These are phyloP conservation scores for Cinnamomum chago DNA, from an alignment of 164 flowering plant species.

Conservation along the genomic window DNA sequence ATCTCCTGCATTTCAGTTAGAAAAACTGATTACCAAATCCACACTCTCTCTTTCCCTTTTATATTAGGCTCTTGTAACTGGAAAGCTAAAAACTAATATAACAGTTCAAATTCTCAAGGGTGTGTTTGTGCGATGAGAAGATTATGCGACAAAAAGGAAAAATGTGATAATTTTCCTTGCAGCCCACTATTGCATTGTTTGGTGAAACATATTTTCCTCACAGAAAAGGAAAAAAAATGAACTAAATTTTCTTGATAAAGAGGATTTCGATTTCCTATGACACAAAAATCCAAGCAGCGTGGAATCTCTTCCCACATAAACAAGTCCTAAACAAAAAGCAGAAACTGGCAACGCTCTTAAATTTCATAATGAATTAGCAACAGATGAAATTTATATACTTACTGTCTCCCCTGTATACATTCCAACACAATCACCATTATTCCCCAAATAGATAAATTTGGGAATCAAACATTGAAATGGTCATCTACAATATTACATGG, in stretches of 20 bases:
- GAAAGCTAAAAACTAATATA: background rate
- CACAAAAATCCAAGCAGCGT: background rate
- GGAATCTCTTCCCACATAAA: background rate
- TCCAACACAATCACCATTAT: background rate
- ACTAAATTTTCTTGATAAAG: too few relatives aligned
- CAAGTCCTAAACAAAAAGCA: background rate
- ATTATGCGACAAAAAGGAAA: too few relatives aligned
- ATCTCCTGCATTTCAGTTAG: conserved; percentile 50
- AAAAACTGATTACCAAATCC: background rate
- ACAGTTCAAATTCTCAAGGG: background rate
- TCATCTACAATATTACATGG: too few relatives aligned
- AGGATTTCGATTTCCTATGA: too few relatives aligned
- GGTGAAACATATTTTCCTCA: too few relatives aligned
- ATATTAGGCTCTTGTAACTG: background rate
- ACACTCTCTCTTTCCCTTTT: background rate
- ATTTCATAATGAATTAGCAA: background rate
- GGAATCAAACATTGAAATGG: background rate
- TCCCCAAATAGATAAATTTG: background rate
- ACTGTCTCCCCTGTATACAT: background rate
- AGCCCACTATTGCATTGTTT: too few relatives aligned
- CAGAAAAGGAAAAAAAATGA: too few relatives aligned
- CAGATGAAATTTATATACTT: background rate
- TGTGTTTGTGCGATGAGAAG: too few relatives aligned
- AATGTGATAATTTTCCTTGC: too few relatives aligned
- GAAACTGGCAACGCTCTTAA: background rate